Base-by-base conservation (phyloP, 1,139 yeast species). In the Zygotorulaspora mrakii region DNA sequence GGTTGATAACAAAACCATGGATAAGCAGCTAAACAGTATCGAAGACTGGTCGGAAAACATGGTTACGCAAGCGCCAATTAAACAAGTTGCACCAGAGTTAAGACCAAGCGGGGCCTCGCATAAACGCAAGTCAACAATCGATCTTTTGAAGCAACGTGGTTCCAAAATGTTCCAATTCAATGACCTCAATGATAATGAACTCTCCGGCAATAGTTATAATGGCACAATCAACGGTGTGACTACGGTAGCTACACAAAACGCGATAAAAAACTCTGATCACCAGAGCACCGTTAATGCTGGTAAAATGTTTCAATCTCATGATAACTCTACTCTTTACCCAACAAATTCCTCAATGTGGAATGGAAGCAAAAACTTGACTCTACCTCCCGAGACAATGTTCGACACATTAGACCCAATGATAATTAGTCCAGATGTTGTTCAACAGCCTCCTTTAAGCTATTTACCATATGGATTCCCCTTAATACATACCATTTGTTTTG, bases 401-500 rank as follows among this genome's bases (percentile, higher is more conserved):
- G 68, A 67, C 35, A 73, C 79, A n/a, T 68, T 84, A 49, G 78
- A 82, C 23, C 77, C 86, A 7, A 82, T 81, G 47, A 67, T 84
- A 17, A 82, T 89, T 39, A 94, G 77, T 52, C 78, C 83, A 1
- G 80, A 79, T 54, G 81, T 73, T 39, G 77, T 82, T 14, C 78
- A 94, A 2, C 97, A 89, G 63, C 97, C 97, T 3, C 95, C 95
- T 1, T 76, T 80, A 13, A 86, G 77, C 50, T 88, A 79, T 66
- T 89, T 83, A 67, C 97, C 97, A 5, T 87, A 74, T 65, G 87
- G 83, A 0, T 86, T 70, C 59, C 98, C 97, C 8, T 72, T 91
- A 48, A 87, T 89, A 9, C 97, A 91, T 57, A 71, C 85, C 0
- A 74, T 91, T 57, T 76, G 80, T 53, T 73, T 89, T 53, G 95